Evolutionary conservation across 1,284 basidiomycete species (phyloP), one percentile per base, ranked within the genome.

Genomic region (Xanthoconium separans): DNA sequence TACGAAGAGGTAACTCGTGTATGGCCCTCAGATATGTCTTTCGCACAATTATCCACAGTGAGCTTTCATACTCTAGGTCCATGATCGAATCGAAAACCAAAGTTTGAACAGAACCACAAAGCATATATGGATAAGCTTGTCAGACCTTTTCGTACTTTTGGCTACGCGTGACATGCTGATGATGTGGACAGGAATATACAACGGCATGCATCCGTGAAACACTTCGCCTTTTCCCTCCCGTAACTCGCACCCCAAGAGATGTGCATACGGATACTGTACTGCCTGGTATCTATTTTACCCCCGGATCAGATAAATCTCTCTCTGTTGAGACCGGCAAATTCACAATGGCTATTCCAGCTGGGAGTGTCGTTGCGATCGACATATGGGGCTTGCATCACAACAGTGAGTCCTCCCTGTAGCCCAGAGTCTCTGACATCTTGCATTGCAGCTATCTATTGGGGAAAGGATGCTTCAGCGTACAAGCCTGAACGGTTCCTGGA

Each of bases 401-500:
- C 54, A 58, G 75, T 73, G 46, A 55, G 70, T 61, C 13, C 6
- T 37, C n/a, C 24, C 42, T 24, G 27, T 6, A 27, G 27, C 27
- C 27, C 27, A 27, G 27, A 27, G 33, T 41, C 39, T 40, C 13
- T 11, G 6, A 24, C 10, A 12, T 29, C 6, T 5, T 33, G 33
- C 33, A 15, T 47, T 8, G 13, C 45, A 71, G 71, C 70, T 11
- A 37, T 75, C 27, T 60, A 69, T 29, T 83, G 77, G 74, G 78
- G 80, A 15, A 44, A 55, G 4, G 80, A 82, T 44, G 69, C 68
- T 0, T 63, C 68, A 27, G 65, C 70, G 24, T 79, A 76, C 64
- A 72, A 65, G 33, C 77, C 75, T 2, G 77, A 81, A 51, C 72
- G 78, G 0, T 82, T 80, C 69, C 66, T 82, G 27, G 76, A 78